A percentile compares a stretch with the other conserved stretches of the same genome.
phyloP scores from a whole-genome alignment of 768 basidiomycete species.

The Dioszegia hungarica region DNA sequence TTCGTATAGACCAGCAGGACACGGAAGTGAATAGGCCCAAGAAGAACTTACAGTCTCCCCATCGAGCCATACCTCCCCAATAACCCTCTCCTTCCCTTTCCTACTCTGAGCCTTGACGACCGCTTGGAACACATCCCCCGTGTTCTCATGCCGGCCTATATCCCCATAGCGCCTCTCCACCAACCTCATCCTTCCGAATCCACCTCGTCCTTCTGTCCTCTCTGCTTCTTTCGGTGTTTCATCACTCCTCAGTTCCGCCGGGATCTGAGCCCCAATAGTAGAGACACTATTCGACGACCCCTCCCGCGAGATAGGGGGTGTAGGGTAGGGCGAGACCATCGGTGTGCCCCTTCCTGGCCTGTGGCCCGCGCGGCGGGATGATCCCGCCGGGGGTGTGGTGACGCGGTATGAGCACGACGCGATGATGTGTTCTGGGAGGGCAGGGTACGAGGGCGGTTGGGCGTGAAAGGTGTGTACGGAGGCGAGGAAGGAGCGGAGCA shows the following conservation, averaged over 20 bases:
- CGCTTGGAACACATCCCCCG: conserved; percentile 33
- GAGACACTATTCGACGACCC: not conserved
- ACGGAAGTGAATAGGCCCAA: not conserved
- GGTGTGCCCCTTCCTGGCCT: not conserved
- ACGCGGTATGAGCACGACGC: conserved; percentile 33
- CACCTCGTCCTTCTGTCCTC: not conserved
- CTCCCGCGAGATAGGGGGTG: conserved; percentile 24
- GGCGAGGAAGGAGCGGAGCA: conserved; percentile 37
- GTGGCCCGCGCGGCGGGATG: not conserved
- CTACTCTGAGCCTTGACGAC: conserved; percentile 22
- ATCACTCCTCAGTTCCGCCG: no score
- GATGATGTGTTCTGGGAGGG: conserved; percentile 19
- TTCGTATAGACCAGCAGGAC: no score
- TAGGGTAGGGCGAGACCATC: conserved; percentile 15
- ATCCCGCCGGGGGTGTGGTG: not conserved
- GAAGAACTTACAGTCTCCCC: conserved; percentile 41
- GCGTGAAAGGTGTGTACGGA: conserved; percentile 27
- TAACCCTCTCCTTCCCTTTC: conserved; percentile 28
- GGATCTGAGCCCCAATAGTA: no score
- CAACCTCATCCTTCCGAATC: conserved; percentile 3
- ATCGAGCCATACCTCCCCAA: conserved; percentile 48
- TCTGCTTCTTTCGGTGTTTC: no score
- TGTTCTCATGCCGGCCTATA: conserved; percentile 16
- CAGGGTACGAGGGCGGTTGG: conserved; percentile 23
- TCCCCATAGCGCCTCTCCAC: conserved; percentile 25